These are phyloP conservation scores for Capronia americana DNA, from an alignment of 2,329 filamentous ascomycete genomes.

Conservation along the genomic window DNA sequence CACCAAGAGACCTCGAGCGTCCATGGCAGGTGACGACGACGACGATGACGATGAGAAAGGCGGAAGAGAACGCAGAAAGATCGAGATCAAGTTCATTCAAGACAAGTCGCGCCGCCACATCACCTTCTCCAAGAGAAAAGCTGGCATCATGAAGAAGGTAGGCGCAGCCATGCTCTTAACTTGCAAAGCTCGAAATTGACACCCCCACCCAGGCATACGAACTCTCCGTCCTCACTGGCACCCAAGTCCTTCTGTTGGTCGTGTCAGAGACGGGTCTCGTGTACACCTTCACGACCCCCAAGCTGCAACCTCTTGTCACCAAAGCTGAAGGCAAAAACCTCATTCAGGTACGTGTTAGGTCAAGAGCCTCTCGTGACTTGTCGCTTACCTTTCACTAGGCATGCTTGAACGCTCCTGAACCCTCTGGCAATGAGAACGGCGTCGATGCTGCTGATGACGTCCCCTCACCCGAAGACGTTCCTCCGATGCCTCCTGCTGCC, in stretches of 20 bases:
- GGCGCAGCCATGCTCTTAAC: constrained; percentile 42
- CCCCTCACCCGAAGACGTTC: constrained; percentile 90
- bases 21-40: constrained; percentile 82
- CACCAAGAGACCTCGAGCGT: constrained; percentile 85
- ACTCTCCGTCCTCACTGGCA: constrained; percentile 94
- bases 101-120: constrained; percentile 99
- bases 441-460: constrained; percentile 77
- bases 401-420: constrained; percentile 94
- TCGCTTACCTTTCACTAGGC: constrained; percentile 65
- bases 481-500: constrained; percentile 72
- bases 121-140: constrained; percentile 99
- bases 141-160: constrained; percentile 99
- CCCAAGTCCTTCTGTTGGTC: constrained; percentile 93
- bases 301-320: constrained; percentile 95
- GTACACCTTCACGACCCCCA: constrained; percentile 98
- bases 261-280: constrained; percentile 97
- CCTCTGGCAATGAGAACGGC: constrained; percentile 80
- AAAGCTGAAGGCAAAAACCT: constrained; percentile 99
- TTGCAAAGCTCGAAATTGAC: constrained; percentile 20
- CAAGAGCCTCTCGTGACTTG: background rate
- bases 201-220: constrained; percentile 78
- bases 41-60: constrained; percentile 98
- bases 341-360: constrained; percentile 76
- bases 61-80: constrained; percentile 97
- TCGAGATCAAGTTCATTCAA: constrained; percentile 99